These are phyloP conservation scores for Aspergillus cejpii DNA, from an alignment of 2,329 filamentous ascomycete species.

Conservation along the genomic window DNA sequence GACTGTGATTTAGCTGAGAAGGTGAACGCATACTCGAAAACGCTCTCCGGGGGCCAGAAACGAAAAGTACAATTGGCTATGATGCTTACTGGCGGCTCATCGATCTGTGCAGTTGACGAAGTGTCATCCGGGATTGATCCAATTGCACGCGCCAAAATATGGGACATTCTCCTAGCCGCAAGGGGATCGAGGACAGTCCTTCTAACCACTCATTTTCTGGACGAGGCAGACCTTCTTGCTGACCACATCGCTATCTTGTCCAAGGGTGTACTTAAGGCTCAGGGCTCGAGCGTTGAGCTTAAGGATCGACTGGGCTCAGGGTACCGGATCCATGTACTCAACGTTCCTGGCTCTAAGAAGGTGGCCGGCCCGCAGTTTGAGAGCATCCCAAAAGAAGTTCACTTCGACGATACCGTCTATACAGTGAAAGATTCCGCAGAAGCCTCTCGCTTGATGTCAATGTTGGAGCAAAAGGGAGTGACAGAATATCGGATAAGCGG, in stretches of 20 bases:
- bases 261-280: slow-evolving; percentile 71
- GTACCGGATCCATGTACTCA: slow-evolving; percentile 71
- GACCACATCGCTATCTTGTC: slow-evolving; percentile 86
- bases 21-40: slow-evolving; percentile 62
- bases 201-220: slow-evolving; percentile 86
- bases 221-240: slow-evolving; percentile 83
- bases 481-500: slow-evolving; percentile 78
- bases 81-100: slow-evolving; percentile 88
- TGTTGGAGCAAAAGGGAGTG: slow-evolving; percentile 60
- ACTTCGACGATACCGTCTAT: slow-evolving; percentile 68
- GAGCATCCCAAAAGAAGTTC: slow-evolving; percentile 51
- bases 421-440: slow-evolving; percentile 61
- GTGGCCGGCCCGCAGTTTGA: slow-evolving; percentile 46
- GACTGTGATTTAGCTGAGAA: slow-evolving; percentile 72
- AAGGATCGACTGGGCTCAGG: slow-evolving; percentile 77
- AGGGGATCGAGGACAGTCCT: slow-evolving; percentile 75
- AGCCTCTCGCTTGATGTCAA: slow-evolving; percentile 63
- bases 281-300: slow-evolving; percentile 77
- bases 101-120: slow-evolving; percentile 85
- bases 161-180: slow-evolving; percentile 85
- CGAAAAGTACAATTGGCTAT: slow-evolving; percentile 86
- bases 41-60: slow-evolving; percentile 85
- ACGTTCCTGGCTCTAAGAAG: slow-evolving; percentile 46
- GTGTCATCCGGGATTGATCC: slow-evolving; percentile 85
- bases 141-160: slow-evolving; percentile 78